These are phyloP conservation scores for Sarocladiaceae sp. DNA, from an alignment of 2,329 filamentous ascomycete species.

Conservation along the genomic window DNA sequence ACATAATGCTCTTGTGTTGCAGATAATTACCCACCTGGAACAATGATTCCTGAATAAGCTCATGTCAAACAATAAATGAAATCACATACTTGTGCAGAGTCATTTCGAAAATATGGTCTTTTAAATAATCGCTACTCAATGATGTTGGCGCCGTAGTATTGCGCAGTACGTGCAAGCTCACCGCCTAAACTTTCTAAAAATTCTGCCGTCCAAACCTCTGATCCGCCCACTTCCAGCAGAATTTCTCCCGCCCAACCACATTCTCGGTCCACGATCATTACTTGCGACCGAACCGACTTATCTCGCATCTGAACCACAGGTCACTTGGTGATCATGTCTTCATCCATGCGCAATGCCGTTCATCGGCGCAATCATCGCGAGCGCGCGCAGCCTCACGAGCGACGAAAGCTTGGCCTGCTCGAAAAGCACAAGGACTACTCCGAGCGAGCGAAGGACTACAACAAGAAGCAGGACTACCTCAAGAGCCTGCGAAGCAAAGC, in stretches of 20 bases:
- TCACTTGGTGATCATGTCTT: conserved; percentile 36
- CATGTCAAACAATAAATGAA: no score
- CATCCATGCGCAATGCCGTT: conserved; percentile 59
- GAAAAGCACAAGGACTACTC: conserved; percentile 90
- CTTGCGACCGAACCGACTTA: no score
- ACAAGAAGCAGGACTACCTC: conserved; percentile 59
- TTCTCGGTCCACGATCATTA: no score
- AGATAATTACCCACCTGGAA: no score
- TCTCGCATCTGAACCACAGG: not conserved
- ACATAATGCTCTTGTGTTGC: no score
- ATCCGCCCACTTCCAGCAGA: not conserved
- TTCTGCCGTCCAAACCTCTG: conserved; percentile 12
- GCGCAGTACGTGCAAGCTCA: no score
- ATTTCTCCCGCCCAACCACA: conserved; percentile 1
- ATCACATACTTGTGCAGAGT: no score
- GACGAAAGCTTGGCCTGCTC: conserved; percentile 81
- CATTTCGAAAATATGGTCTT: no score
- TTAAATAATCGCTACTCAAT: no score
- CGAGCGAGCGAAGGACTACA: conserved; percentile 61
- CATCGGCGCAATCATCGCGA: conserved; percentile 84
- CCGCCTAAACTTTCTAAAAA: conserved; percentile 4
- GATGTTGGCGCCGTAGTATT: no score
- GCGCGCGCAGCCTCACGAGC: conserved; percentile 80
- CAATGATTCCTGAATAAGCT: no score
- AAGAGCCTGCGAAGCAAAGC: conserved; percentile 58